phyloP scores from a whole-genome alignment of 176 grass and related monocot species.

The Zea luxurians region DNA sequence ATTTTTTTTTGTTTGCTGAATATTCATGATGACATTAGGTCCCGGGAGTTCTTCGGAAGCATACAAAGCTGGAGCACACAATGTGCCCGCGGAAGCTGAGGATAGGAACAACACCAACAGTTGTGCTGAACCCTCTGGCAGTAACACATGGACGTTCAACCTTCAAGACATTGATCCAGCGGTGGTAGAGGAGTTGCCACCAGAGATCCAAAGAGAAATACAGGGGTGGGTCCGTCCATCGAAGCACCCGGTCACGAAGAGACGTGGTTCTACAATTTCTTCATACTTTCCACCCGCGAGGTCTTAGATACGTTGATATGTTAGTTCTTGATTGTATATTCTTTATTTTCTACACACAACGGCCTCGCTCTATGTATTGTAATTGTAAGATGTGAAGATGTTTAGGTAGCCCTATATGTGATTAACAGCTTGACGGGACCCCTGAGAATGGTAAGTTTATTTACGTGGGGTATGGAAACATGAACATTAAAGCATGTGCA shows the following conservation, averaged over 20 bases:
- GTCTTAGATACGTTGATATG: neutral
- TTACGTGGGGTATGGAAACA: neutral
- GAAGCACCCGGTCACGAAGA: conserved; percentile 54
- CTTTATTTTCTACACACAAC: neutral
- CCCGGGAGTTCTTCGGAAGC: conserved; percentile 31
- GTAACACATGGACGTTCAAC: conserved; percentile 58
- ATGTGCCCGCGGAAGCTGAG: neutral
- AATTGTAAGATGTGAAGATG: neutral
- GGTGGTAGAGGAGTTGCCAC: conserved; percentile 78
- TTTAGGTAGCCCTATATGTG: neutral
- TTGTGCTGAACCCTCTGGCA: conserved; percentile 9
- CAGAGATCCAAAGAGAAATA: conserved; percentile 82
- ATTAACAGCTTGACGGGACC: neutral
- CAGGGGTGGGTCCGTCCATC: conserved; percentile 63
- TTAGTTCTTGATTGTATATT: conserved; percentile 7
- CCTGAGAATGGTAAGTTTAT: conserved; percentile 12
- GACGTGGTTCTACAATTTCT: conserved; percentile 64
- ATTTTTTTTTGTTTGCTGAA: neutral
- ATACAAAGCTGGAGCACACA: conserved; percentile 39
- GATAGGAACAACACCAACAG: neutral
- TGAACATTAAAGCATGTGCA: neutral
- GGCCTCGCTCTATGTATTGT: neutral
- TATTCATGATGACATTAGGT: conserved; percentile 32
- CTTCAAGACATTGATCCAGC: conserved; percentile 80
- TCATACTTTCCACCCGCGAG: conserved; percentile 67